Base-by-base conservation (phyloP, 2,329 filamentous ascomycete species). In the Trichoderma atrobrunneum region DNA sequence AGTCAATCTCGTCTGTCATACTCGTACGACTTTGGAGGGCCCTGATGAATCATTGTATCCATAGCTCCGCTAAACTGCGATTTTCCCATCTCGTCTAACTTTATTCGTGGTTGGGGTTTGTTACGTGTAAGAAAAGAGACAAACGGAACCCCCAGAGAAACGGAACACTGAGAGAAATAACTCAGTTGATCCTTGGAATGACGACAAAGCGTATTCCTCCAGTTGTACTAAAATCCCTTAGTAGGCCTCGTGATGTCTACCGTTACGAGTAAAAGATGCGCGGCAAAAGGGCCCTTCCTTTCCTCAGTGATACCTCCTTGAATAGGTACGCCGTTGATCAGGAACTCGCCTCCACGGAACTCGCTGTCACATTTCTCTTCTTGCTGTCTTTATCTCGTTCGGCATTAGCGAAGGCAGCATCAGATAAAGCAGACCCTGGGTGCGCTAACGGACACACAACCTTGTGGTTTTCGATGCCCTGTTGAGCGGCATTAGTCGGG, bases 191-290 rank as follows among this genome's bases (percentile, higher is more conserved):
- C 48, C 48, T 24, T 24, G 48, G 14, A 24, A 54, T n/a, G 39
- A 43, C 39, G 39, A 54, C 11, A 24, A 51, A 24, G 21, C n/a
- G 39, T 43, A 43, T 43, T 43, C 39, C 39, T 7, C 7, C 39
- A 43, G 39, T n/a, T 8, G 18, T 43, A 43, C 36, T 28, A 43
- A 43, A 57, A 60, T 34, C 21, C 30, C 7, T 14, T 57, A 57
- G 30, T 26, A 10, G 8, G 24, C 30, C 32, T 34, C 21, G 18
- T 24, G 21, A 18, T n/a, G n/a, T 36, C 12, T 57, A 32, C 63
- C 63, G 34, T 57, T 66, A 57, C 5, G 21, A 66, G 63, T 57
- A 66, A 66, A 66, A 66, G 30, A 26, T 39, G 63, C 63, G 63
- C 63, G 30, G 51, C 63, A 26, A 24, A 36, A 4, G 5, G 5